phyloP scores from a whole-genome alignment of 805 yeast species.

The Saturnispora sekii region DNA sequence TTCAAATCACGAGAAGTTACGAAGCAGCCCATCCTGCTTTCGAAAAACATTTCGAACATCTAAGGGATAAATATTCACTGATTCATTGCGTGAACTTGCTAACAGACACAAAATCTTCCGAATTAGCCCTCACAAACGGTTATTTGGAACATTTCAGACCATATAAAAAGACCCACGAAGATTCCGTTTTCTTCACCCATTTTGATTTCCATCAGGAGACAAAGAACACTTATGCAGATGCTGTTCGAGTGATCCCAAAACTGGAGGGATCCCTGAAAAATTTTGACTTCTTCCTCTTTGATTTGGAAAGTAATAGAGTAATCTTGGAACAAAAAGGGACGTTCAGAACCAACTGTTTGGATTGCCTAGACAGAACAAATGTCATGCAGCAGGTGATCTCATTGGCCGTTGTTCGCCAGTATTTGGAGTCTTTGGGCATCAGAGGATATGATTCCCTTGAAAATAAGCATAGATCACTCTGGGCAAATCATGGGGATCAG shows the following conservation, averaged over 20 bases:
- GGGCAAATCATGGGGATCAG: constrained; percentile 99
- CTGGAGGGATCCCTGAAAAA: constrained; percentile 58
- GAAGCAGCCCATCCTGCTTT: constrained; percentile 93
- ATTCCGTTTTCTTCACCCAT: constrained; percentile 52
- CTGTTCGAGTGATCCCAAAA: constrained; percentile 54
- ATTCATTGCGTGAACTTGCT: constrained; percentile 83
- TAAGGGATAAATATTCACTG: constrained; percentile 71
- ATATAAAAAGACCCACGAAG: constrained; percentile 28
- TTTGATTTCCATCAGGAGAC: constrained; percentile 95
- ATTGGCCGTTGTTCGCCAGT: constrained; percentile 52
- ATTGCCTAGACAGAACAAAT: constrained; percentile 91
- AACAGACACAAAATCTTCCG: constrained; percentile 63
- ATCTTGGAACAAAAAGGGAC: constrained; percentile 80
- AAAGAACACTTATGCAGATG: constrained; percentile 79
- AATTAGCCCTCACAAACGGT: constrained; percentile 58
- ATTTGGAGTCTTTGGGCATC: constrained; percentile 22
- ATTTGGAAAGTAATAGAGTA: constrained; percentile 41
- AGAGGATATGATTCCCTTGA: constrained; percentile 43
- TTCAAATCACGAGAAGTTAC: constrained; percentile 73
- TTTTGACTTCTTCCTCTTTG: constrained; percentile 78
- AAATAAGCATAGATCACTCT: constrained; percentile 70
- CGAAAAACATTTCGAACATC: constrained; percentile 63
- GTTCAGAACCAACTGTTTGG: constrained; percentile 89
- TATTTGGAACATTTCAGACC: constrained; percentile 50
- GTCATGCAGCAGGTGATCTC: constrained; percentile 80